Evolutionary conservation across 768 basidiomycete genomes (phyloP), one percentile per base, ranked within the genome.

Genomic region (Pleurotus eryngii): DNA sequence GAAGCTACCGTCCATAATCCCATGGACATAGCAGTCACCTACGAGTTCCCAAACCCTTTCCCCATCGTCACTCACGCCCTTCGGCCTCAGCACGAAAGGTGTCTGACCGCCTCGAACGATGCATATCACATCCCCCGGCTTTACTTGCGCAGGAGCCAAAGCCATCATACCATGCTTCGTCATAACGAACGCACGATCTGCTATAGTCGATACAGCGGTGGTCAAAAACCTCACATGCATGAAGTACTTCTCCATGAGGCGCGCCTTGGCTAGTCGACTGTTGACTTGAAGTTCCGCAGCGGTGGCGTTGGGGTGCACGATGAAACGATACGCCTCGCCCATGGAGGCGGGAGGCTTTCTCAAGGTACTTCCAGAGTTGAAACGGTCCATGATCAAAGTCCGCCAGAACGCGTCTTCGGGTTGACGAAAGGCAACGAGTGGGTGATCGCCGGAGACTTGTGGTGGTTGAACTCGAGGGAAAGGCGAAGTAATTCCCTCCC

Each of bases 1-100:
- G 38, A 50, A 50, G n/a, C 38, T 27, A 35, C 49, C 49, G 14
- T 22, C 26, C 49, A 50, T 50, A n/a, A 50, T 35, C n/a, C 49
- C 49, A 37, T 50, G 38, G 8, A 50, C 35, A 35, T 35, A 50
- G 35, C 49, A 50, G 14, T n/a, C 27, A 17, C 49, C 49, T 5
- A 50, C 49, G 14, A 50, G 49, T 35, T 50, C 49, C 30, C 30
- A 35, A 35, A 35, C 30, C 30, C 4, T 35, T 35, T 35, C 30
- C 8, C 30, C 30, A 50, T 50, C 30, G 6, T 17, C 7, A 8
- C n/a, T 22, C 14, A 18, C 49, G 3, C 24, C 49, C 38, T 37
- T 27, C 17, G 49, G 49, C 24, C 49, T 24, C 26, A 50, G 27
- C 3, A 50, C 49, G 38, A 30, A 50, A 15, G 49, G 49, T n/a